These are phyloP conservation scores for Penicillium silybi DNA, from an alignment of 495 filamentous ascomycete genomes.

Conservation along the genomic window DNA sequence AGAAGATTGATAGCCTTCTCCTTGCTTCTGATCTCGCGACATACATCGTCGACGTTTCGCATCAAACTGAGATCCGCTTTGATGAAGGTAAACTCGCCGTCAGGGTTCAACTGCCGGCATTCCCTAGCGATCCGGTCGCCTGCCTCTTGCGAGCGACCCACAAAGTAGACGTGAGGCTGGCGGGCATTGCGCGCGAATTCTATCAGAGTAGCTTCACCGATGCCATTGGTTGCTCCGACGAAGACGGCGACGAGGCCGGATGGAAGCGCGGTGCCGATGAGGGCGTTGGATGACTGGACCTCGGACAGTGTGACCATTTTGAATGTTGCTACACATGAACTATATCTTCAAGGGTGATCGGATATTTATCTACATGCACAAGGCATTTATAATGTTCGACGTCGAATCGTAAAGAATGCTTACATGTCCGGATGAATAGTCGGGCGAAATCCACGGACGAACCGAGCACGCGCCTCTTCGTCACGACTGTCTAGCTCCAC, in stretches of 20 bases:
- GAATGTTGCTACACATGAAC: neutral
- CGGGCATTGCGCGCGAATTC: conserved; percentile 46
- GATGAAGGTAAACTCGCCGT: conserved; percentile 50
- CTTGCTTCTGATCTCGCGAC: conserved; percentile 48
- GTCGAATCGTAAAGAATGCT: neutral
- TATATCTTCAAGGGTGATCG: neutral
- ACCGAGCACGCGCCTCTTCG: neutral
- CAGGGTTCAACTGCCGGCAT: conserved; percentile 25
- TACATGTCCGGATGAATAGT: neutral
- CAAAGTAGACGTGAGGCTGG: conserved; percentile 38
- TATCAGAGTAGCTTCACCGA: conserved; percentile 54
- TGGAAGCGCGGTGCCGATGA: conserved; percentile 34
- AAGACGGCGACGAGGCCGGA: conserved; percentile 50
- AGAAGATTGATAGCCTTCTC: conserved; percentile 61
- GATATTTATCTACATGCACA: neutral
- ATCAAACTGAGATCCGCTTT: conserved; percentile 56
- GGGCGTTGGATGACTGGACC: conserved; percentile 34
- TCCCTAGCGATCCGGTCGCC: conserved; percentile 43
- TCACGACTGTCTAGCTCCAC: neutral
- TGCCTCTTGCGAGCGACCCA: conserved; percentile 47
- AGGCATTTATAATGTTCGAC: neutral
- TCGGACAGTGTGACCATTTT: conserved; percentile 36
- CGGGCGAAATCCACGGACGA: neutral
- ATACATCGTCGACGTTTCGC: conserved; percentile 56
- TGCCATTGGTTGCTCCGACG: conserved; percentile 59